Evolutionary conservation across 257 asterid genomes (phyloP).

Genomic region (Leonotis leonurus): DNA sequence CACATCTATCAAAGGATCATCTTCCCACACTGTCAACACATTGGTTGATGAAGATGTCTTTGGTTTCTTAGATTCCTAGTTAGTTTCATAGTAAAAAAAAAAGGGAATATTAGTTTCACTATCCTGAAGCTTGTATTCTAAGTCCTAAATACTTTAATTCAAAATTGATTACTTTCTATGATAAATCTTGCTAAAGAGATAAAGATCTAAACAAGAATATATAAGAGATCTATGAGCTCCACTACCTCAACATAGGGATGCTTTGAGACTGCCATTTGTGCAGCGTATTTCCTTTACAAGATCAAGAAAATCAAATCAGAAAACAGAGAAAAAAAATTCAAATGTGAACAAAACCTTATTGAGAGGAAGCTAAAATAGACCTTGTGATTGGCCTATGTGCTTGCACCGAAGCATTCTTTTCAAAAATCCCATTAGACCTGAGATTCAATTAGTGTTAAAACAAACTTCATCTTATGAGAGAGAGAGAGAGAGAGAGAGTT

Average conservation of each 20-base stretch:
- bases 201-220: neutral
- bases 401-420: slow-evolving; percentile 37
- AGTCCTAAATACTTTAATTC: neutral
- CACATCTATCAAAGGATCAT: slow-evolving; percentile 38
- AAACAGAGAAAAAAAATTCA: neutral
- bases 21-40: slow-evolving; percentile 47
- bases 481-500: neutral
- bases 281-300: slow-evolving; percentile 55
- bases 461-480: neutral
- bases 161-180: neutral
- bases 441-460: slow-evolving; percentile 11
- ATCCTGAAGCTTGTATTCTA: too few relatives aligned
- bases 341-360: neutral
- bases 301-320: slow-evolving; percentile 15
- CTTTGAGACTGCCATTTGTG: slow-evolving; percentile 58
- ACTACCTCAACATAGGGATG: slow-evolving; percentile 41
- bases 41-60: slow-evolving; percentile 29
- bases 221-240: neutral
- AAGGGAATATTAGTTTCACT: neutral
- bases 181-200: neutral
- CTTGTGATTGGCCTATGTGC: slow-evolving; percentile 74
- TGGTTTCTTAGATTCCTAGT: slow-evolving; percentile 41
- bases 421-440: slow-evolving; percentile 50
- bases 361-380: slow-evolving; percentile 19
- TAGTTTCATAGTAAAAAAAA: neutral